phyloP scores from a whole-genome alignment of 2,329 filamentous ascomycete genomes.

The Alternaria solani region DNA sequence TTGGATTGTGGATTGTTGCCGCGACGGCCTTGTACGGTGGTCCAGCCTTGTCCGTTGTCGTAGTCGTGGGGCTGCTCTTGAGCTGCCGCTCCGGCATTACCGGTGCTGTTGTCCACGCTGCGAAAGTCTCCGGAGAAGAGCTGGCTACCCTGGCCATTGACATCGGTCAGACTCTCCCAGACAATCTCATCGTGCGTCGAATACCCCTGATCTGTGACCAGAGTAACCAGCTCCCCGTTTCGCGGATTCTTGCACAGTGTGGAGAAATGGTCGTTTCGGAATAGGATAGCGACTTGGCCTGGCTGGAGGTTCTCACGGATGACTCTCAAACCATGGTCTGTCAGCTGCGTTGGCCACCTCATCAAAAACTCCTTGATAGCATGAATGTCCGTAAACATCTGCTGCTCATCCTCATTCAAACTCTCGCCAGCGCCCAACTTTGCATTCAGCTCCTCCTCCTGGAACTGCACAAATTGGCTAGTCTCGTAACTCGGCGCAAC shows the following conservation, averaged over 20 bases:
- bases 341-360: conserved; percentile 85
- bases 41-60: conserved; percentile 61
- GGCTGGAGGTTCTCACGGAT: conserved; percentile 75
- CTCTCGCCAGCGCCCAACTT: conserved; percentile 70
- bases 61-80: conserved; percentile 38
- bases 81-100: conserved; percentile 25
- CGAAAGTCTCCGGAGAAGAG: conserved; percentile 92
- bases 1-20: conserved; percentile 37
- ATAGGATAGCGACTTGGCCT: conserved; percentile 87
- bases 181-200: conserved; percentile 88
- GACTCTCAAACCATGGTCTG: conserved; percentile 78
- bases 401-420: conserved; percentile 76
- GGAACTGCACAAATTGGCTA: conserved; percentile 86
- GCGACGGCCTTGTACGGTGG: conserved; percentile 58
- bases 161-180: conserved; percentile 92
- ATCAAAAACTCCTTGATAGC: conserved; percentile 85
- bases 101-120: conserved; percentile 70
- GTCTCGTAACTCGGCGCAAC: conserved; percentile 89
- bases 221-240: conserved; percentile 75
- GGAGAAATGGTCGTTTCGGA: conserved; percentile 96
- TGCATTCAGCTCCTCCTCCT: conserved; percentile 85
- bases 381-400: conserved; percentile 81
- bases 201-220: conserved; percentile 95
- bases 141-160: conserved; percentile 82
- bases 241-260: conserved; percentile 89